A percentile compares a stretch with the other conserved stretches of the same genome.
Evolutionary conservation across 1,284 basidiomycete genomes (phyloP).

Genomic region (Leccinum ponderosum): DNA sequence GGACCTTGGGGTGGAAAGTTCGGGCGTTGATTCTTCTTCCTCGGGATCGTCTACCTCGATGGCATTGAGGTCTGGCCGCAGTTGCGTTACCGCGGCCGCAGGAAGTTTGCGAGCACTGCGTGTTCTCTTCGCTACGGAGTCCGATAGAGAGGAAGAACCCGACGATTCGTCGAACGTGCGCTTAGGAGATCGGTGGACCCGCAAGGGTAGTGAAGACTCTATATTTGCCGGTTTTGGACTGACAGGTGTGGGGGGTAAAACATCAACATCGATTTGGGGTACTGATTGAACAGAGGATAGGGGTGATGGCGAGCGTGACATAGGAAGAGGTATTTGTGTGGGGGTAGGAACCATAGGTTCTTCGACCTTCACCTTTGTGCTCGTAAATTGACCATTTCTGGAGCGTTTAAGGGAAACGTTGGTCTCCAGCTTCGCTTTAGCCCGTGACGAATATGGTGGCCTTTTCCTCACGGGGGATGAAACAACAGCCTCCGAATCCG

Average conservation of each 20-base stretch:
- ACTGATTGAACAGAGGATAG: slow-evolving; percentile 33
- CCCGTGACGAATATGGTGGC: slow-evolving; percentile 17
- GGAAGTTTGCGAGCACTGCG: slow-evolving; percentile 30
- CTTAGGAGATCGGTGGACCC: slow-evolving; percentile 56
- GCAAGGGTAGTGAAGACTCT: slow-evolving; percentile 32
- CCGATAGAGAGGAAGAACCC: slow-evolving; percentile 45
- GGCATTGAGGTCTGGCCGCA: slow-evolving; percentile 19
- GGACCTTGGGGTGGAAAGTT: slow-evolving; percentile 44
- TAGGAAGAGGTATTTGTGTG: slow-evolving; percentile 40
- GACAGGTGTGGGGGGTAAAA: slow-evolving; percentile 29
- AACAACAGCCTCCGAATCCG: slow-evolving; percentile 26
- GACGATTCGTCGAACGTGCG: slow-evolving; percentile 67
- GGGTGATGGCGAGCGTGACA: slow-evolving; percentile 50
- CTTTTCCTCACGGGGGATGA: slow-evolving; percentile 34
- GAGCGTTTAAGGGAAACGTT: slow-evolving; percentile 34
- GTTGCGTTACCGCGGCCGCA: slow-evolving; percentile 20
- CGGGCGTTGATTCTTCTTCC: slow-evolving; percentile 42
- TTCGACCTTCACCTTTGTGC: slow-evolving; percentile 26
- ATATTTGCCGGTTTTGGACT: slow-evolving; percentile 13
- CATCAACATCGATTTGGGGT: slow-evolving; percentile 29
- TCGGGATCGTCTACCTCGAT: slow-evolving; percentile 36
- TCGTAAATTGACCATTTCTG: slow-evolving; percentile 30
- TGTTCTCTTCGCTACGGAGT: slow-evolving; percentile 45
- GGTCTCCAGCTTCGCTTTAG: slow-evolving; percentile 21
- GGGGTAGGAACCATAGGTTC: slow-evolving; percentile 23